These are phyloP conservation scores for Cystobasidium pallidum DNA, from an alignment of 1,284 basidiomycete species.

Conservation along the genomic window DNA sequence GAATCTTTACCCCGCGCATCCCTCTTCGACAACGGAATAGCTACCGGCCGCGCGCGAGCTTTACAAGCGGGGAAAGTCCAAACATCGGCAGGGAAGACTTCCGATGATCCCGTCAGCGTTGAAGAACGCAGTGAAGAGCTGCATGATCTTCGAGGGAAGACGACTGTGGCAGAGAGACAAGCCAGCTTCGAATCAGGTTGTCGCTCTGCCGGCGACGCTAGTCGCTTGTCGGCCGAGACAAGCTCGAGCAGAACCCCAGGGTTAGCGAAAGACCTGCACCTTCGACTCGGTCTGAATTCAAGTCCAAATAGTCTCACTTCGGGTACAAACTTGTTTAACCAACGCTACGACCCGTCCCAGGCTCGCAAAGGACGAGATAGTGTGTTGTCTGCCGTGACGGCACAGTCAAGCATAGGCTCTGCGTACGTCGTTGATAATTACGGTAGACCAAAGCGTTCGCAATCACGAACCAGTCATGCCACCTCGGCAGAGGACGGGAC, in stretches of 20 bases:
- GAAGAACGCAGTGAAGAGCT: neutral
- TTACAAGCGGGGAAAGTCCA: neutral
- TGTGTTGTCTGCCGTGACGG: constrained; percentile 22
- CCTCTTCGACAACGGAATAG: neutral
- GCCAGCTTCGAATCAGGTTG: neutral
- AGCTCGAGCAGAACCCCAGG: neutral
- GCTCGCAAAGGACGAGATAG: constrained; percentile 8
- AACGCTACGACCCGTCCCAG: neutral
- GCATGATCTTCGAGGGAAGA: neutral
- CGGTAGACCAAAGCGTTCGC: constrained; percentile 8
- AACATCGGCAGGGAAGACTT: neutral
- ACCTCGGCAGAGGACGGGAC: constrained; percentile 11
- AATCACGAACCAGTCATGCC: constrained; percentile 14
- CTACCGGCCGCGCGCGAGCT: neutral
- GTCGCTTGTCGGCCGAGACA: neutral
- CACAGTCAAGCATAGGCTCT: constrained; percentile 26
- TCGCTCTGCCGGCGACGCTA: neutral
- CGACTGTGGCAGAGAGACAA: neutral
- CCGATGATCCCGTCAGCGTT: neutral
- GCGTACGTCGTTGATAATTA: constrained; percentile 21
- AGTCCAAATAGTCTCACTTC: neutral
- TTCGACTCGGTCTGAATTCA: neutral
- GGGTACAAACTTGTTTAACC: constrained; percentile 3
- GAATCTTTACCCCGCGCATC: neutral
- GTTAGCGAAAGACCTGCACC: neutral